Conservation (phyloP, 495 filamentous ascomycete species). For the Penicillium arizonense region DNA sequence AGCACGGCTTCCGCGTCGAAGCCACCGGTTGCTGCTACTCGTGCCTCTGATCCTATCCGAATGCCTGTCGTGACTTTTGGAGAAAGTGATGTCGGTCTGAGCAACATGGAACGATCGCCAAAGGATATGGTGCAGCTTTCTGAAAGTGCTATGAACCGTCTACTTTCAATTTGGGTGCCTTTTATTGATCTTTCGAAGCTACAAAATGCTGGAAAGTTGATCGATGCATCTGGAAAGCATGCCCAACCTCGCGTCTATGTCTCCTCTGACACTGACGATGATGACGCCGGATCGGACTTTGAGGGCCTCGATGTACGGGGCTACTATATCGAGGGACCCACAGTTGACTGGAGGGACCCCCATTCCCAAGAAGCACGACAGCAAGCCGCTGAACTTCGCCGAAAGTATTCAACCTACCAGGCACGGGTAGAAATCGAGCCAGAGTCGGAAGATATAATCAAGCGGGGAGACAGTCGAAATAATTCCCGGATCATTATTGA, state of each 20-base stretch:
- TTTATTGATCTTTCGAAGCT: conserved; percentile 5
- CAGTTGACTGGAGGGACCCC: conserved; percentile 31
- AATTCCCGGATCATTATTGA: conserved; percentile 6
- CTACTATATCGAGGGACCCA: conserved; percentile 37
- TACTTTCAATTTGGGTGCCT: conserved; percentile 36
- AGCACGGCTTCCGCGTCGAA: conserved; percentile 10
- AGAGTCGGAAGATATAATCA: conserved; percentile 20
- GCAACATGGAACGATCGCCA: conserved; percentile 34
- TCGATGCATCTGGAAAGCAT: neutral
- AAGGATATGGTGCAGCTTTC: conserved; percentile 41
- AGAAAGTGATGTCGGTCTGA: conserved; percentile 33
- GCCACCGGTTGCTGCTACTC: conserved; percentile 11
- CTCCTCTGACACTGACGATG: conserved; percentile 26
- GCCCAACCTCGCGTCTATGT: conserved; percentile 15
- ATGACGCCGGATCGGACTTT: conserved; percentile 26
- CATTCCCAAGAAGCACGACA: conserved; percentile 32
- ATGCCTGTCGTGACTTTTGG: conserved; percentile 28
- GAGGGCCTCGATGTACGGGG: conserved; percentile 27
- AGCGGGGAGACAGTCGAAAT: conserved; percentile 1
- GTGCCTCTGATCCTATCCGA: conserved; percentile 23
- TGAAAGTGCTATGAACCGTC: conserved; percentile 33
- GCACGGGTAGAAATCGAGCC: conserved; percentile 41
- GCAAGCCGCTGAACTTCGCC: conserved; percentile 23
- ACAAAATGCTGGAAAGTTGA: conserved; percentile 2
- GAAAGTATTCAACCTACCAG: conserved; percentile 32